Base-by-base conservation (phyloP, 2,329 filamentous ascomycete genomes). In the Penicillium sumatraense region DNA sequence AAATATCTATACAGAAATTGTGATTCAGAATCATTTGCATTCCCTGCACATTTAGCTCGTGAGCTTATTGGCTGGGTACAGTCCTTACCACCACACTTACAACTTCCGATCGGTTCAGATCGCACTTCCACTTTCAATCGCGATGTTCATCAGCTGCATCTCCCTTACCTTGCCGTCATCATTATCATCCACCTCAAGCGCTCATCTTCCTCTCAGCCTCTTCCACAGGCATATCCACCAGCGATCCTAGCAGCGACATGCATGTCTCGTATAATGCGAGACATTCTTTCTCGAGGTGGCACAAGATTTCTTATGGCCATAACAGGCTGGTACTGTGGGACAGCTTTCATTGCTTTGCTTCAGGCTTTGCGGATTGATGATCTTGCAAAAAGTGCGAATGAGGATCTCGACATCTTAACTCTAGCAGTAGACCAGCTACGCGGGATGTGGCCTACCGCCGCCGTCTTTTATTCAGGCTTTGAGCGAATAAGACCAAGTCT, bases 311-410 rank as follows among this genome's bases (percentile, higher is more conserved):
- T 79, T 1, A 76, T 75, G 69, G 74, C 73, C 1, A 78, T 79
- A 8, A 73, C 73, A 0, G 75, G 75, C 33, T 79, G 77, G 77
- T 77, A 79, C 44, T 66, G 68, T n/a, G 72, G 72, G 0, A 76
- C 74, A 1, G 75, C 77, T 0, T 74, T 78, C 21, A 71, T 78
- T 13, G 72, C 76, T 0, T 60, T 79, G 0, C 56, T 79, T 0
- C 75, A 78, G 41, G 75, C 75, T 2, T 65, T 66, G n/a, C 64
- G 66, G 11, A 65, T 76, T n/a, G 60, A 68, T 5, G 53, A 62
- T 8, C 59, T 76, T 3, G 63, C 68, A 1, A 59, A 61, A 29
- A 65, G 66, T 6, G 74, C 69, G 10, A 69, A 73, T 16, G 67
- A 71, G 20, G 69, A 73, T 26, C 60, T 76, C 11, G 65, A 72